Conservation (phyloP, 352 stramenopile species). For the Globisporangium cederbergense region DNA sequence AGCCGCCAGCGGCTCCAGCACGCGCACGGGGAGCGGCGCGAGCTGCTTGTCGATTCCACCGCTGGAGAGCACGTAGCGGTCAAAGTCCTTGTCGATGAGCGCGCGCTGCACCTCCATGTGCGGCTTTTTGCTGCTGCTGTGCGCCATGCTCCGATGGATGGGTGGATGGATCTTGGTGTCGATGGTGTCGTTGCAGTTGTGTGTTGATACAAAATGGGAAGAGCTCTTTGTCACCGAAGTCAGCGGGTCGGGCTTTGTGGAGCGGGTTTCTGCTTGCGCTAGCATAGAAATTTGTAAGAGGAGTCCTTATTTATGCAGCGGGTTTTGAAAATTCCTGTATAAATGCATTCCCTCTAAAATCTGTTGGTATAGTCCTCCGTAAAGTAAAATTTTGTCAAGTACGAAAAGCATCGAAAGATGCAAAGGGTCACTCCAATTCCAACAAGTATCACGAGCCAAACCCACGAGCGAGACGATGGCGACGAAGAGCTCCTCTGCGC, state of each 20-base stretch:
- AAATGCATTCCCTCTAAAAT: not conserved
- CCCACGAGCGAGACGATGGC: constrained; percentile 1
- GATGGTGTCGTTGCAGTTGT: constrained; percentile 3
- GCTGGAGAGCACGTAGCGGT: constrained; percentile 62
- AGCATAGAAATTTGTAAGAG: not conserved
- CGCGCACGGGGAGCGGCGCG: constrained; percentile 23
- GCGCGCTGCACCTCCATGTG: constrained; percentile 61
- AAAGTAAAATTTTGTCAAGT: not conserved
- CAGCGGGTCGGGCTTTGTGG: not conserved
- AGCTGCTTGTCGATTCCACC: constrained; percentile 31
- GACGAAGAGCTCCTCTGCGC: not conserved
- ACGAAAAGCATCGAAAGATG: constrained; percentile 6
- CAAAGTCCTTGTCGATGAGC: constrained; percentile 76
- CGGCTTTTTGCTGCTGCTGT: constrained; percentile 8
- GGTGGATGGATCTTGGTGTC: constrained; percentile 10
- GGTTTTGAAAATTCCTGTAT: not conserved
- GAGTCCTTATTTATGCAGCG: constrained; percentile 4
- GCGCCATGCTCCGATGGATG: constrained; percentile 8
- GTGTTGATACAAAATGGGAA: constrained; percentile 2
- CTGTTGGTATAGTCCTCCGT: not conserved
- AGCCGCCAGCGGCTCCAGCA: constrained; percentile 43
- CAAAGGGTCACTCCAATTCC: not conserved
- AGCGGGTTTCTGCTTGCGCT: not conserved
- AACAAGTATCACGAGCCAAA: not conserved
- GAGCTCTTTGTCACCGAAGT: not conserved